These are phyloP conservation scores for Heliosperma pusillum DNA, from an alignment of 148 eudicot species.

Conservation along the genomic window DNA sequence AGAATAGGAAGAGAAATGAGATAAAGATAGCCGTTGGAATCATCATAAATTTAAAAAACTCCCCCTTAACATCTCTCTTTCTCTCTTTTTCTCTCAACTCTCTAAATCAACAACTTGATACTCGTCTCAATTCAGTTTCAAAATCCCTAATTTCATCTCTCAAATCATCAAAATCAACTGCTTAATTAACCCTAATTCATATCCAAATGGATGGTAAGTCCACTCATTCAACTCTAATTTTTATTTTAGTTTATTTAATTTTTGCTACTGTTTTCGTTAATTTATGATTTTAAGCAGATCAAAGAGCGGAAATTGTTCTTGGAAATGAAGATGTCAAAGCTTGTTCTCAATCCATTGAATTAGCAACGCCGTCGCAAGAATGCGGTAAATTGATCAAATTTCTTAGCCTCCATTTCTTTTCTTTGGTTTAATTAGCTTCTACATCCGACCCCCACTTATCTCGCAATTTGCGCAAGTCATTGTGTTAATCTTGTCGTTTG, in stretches of 20 bases:
- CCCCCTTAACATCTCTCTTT: background rate
- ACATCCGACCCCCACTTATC: too few relatives aligned
- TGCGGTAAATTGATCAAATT: conserved; percentile 14
- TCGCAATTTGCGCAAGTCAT: too few relatives aligned
- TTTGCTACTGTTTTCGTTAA: background rate
- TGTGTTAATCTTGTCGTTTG: background rate
- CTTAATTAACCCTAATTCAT: background rate
- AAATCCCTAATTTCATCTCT: too few relatives aligned
- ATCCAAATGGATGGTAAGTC: conserved; percentile 41
- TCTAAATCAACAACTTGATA: background rate
- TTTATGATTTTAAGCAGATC: conserved; percentile 19
- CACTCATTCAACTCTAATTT: background rate
- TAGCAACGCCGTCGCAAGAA: conserved; percentile 14
- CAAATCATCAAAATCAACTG: background rate
- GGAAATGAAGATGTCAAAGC: conserved; percentile 11
- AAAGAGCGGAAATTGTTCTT: conserved; percentile 25
- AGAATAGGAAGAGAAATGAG: background rate
- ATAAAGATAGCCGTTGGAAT: background rate
- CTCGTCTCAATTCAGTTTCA: conserved; percentile 1
- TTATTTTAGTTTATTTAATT: background rate
- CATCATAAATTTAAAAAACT: conserved; percentile 3
- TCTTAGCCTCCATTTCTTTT: too few relatives aligned
- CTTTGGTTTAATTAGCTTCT: too few relatives aligned
- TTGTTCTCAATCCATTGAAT: conserved; percentile 1
- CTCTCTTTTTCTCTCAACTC: background rate